Base-by-base conservation (phyloP, 805 yeast species). In the Kodamaea laetipori region DNA sequence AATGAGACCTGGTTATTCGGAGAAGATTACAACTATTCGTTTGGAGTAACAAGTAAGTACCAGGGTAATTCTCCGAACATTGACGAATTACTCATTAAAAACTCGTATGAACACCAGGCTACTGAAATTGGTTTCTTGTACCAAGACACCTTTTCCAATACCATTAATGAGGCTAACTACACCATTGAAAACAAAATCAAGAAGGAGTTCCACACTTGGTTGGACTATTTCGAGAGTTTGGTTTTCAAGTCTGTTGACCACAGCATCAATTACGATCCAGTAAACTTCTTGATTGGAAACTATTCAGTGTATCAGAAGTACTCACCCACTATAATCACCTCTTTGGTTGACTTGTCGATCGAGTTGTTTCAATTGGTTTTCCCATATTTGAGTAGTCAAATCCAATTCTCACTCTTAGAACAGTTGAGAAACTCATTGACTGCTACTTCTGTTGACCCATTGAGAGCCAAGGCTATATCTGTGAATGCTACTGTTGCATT, bases 321-420 rank as follows among this genome's bases (percentile, higher is more conserved):
- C 43, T 53, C 71, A 1, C 45, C 69, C 0, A 52, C 50, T 17
- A 52, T 71, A 17, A 44, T 60, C 3, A 66, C 73, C 0, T 60
- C 71, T 3, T 58, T 86, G 2, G 76, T 89, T n/a, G 96, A 92
- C 63, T 58, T 77, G 2, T 83, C 97, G 0, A 81, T 92, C 55
- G 89, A 84, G 47, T 71, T 90, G 1, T 87, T 90, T 57, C 80
- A 86, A 4, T 57, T 76, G 6, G 72, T 85, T 1, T 84, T 92
- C 50, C 87, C 95, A 0, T 69, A 73, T 45, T 75, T 92, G 51
- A 80, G 90, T 6, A 64, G 79, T 4, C 86, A 88, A 48, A 85
- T 94, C 41, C 97, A 92, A 56, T 82, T 84, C 45, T 89, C 97
- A 1, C 72, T 94, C n/a, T 63, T 94, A 15, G 97, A 92, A 55